Percentiles rank a stretch among this genome's conserved stretches.
Evolutionary conservation across 768 basidiomycete species (phyloP).

Genomic region (Pleurotus eryngii): DNA sequence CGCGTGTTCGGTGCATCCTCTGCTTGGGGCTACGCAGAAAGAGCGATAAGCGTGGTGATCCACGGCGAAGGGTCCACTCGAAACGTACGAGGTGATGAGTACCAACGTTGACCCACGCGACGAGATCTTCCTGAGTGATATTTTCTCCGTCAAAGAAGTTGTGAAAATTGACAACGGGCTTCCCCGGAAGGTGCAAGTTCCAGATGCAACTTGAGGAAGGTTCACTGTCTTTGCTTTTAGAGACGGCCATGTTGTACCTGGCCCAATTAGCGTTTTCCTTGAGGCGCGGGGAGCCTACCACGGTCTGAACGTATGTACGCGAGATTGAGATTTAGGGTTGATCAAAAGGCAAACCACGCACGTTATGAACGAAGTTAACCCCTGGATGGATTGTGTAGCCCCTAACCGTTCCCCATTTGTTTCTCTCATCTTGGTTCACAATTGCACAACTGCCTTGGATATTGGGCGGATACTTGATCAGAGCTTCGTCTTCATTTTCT

Average conservation of each 20-base stretch:
- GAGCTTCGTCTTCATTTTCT: constrained; percentile 46
- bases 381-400: constrained; percentile 66
- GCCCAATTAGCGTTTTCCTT: constrained; percentile 67
- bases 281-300: constrained; percentile 56
- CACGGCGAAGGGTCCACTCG: no score
- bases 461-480: constrained; percentile 50
- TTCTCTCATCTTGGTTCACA: constrained; percentile 49
- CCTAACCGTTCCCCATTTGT: constrained; percentile 54
- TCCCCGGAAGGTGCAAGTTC: constrained; percentile 61
- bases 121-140: constrained; percentile 61
- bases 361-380: constrained; percentile 48
- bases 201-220: constrained; percentile 55
- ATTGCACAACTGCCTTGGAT: constrained; percentile 56
- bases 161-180: constrained; percentile 55
- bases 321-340: neutral
- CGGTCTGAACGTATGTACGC: constrained; percentile 32
- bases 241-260: constrained; percentile 57
- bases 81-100: constrained; percentile 56
- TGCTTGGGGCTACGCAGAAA: constrained; percentile 43
- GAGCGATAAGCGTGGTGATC: no score
- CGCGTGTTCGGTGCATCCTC: constrained; percentile 64
- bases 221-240: constrained; percentile 58
- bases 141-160: constrained; percentile 64
- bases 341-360: constrained; percentile 14
- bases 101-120: constrained; percentile 65